phyloP scores from a whole-genome alignment of 2,329 filamentous ascomycete species.

The Hirsutella thompsonii region DNA sequence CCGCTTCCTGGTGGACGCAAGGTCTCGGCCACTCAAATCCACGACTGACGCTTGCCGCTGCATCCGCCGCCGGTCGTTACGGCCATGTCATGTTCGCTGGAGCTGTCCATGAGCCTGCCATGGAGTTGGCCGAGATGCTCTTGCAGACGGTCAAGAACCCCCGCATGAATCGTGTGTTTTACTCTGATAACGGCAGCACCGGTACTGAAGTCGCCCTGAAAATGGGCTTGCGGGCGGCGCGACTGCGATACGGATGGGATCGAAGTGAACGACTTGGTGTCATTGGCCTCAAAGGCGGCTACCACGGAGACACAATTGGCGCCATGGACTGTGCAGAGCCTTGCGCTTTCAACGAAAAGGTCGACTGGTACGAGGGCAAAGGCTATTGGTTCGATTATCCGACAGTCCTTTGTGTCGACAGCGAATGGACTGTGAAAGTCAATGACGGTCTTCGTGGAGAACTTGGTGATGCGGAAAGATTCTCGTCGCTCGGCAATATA shows the following conservation, averaged over 20 bases:
- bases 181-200: slow-evolving; percentile 73
- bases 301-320: slow-evolving; percentile 80
- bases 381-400: slow-evolving; percentile 78
- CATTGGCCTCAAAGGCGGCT: slow-evolving; percentile 65
- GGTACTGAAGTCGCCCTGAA: slow-evolving; percentile 76
- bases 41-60: slow-evolving; percentile 56
- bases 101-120: slow-evolving; percentile 65
- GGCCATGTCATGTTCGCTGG: slow-evolving; percentile 83
- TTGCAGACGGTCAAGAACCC: slow-evolving; percentile 47
- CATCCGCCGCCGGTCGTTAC: slow-evolving; percentile 71
- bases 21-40: slow-evolving; percentile 72
- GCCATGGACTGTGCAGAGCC: slow-evolving; percentile 80
- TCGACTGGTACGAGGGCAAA: slow-evolving; percentile 73
- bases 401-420: slow-evolving; percentile 51
- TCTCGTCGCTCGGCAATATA: slow-evolving; percentile 38
- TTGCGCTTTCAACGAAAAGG: slow-evolving; percentile 64
- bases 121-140: slow-evolving; percentile 54
- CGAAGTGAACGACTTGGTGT: slow-evolving; percentile 47
- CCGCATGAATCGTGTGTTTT: slow-evolving; percentile 61
- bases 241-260: slow-evolving; percentile 53
- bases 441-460: slow-evolving; percentile 33
- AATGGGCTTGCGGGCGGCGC: slow-evolving; percentile 64
- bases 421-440: slow-evolving; percentile 51
- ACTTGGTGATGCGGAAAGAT: slow-evolving; percentile 28
- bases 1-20: slow-evolving; percentile 87